phyloP scores from a whole-genome alignment of 306 rosid genomes.

The Pyrus betulifolia region DNA sequence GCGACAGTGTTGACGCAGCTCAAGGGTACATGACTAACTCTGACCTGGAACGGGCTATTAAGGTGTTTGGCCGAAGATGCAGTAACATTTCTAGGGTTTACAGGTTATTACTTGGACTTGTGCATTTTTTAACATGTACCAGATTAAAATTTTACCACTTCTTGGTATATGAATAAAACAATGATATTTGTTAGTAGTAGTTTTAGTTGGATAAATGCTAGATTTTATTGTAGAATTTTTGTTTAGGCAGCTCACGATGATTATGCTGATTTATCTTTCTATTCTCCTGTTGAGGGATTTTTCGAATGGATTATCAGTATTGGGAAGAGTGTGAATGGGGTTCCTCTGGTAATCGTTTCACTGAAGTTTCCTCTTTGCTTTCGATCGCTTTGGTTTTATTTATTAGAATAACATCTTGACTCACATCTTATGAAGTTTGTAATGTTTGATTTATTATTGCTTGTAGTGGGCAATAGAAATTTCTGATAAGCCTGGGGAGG shows the following conservation, averaged over 20 bases:
- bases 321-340: slow-evolving; percentile 81
- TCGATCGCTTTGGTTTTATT: background rate
- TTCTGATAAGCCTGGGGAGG: slow-evolving; percentile 88
- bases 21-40: slow-evolving; percentile 59
- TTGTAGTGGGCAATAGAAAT: slow-evolving; percentile 92
- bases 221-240: slow-evolving; percentile 2
- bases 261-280: slow-evolving; percentile 42
- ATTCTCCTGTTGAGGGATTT: slow-evolving; percentile 66
- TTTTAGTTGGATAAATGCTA: slow-evolving; percentile 2
- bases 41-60: slow-evolving; percentile 65
- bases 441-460: slow-evolving; percentile 9
- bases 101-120: slow-evolving; percentile 61
- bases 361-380: slow-evolving; percentile 3
- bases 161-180: background rate
- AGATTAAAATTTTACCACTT: background rate
- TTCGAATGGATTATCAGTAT: slow-evolving; percentile 65
- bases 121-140: slow-evolving; percentile 9
- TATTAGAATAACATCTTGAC: background rate
- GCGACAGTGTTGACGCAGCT: slow-evolving; percentile 34
- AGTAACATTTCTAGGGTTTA: slow-evolving; percentile 80
- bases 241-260: background rate
- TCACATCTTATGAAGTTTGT: slow-evolving; percentile 10
- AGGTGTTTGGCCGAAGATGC: slow-evolving; percentile 58
- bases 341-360: slow-evolving; percentile 75
- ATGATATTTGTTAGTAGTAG: background rate